A percentile compares a stretch with the other conserved stretches of the same genome.
phyloP scores from a whole-genome alignment of 2,329 filamentous ascomycete species.

The Orbilia javanica region DNA sequence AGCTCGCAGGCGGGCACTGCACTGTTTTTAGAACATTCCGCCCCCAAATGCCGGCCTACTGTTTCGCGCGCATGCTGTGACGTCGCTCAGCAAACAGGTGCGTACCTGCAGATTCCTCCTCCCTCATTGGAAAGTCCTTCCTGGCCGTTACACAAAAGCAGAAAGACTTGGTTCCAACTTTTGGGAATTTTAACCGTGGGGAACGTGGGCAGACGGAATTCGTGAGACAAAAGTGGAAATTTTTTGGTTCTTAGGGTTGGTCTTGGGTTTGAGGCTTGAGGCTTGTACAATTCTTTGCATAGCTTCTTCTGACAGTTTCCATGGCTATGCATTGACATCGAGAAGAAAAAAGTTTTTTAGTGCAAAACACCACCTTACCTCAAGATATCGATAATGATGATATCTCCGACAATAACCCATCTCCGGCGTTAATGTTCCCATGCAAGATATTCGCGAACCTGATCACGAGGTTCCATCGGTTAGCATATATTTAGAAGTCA shows the following conservation, averaged over 20 bases:
- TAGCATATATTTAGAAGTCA: conserved; percentile 51
- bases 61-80: conserved; percentile 56
- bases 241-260: background rate
- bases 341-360: conserved; percentile 1
- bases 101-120: conserved; percentile 55
- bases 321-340: background rate
- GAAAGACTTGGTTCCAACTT: conserved; percentile 11
- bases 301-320: conserved; percentile 1
- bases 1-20: background rate
- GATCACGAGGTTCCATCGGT: conserved; percentile 37
- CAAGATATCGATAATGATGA: conserved; percentile 55
- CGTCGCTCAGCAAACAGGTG: conserved; percentile 36
- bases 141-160: conserved; percentile 52
- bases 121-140: conserved; percentile 52
- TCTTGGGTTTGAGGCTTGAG: conserved; percentile 3
- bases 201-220: conserved; percentile 14
- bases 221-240: conserved; percentile 1
- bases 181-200: conserved; percentile 21
- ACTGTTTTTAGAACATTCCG: conserved; percentile 50
- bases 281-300: conserved; percentile 14
- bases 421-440: conserved; percentile 44
- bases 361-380: conserved; percentile 35
- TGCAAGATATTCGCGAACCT: conserved; percentile 53
- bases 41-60: conserved; percentile 32
- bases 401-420: conserved; percentile 50